A percentile compares a stretch with the other conserved stretches of the same genome.
Conservation (phyloP, 2,329 filamentous ascomycete genomes). For the Xylaria multiplex region DNA sequence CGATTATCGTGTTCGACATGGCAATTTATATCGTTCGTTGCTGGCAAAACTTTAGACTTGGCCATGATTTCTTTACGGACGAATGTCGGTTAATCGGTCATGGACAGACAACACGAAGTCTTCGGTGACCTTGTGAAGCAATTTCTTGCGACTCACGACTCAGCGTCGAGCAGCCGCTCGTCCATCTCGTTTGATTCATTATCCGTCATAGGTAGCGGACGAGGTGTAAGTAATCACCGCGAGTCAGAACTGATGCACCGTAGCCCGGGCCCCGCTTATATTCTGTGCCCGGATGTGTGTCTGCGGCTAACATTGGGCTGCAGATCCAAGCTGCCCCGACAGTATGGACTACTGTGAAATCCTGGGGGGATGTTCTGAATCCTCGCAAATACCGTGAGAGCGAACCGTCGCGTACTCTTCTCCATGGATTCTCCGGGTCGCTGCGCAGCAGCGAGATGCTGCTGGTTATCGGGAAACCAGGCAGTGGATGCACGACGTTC, state of each 20-base stretch:
- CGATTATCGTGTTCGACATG: too few species aligned
- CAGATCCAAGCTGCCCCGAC: constrained; percentile 30
- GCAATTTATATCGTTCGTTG: too few species aligned
- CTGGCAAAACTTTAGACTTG: too few species aligned
- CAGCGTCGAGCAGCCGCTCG: constrained; percentile 15
- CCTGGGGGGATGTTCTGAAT: constrained; percentile 26
- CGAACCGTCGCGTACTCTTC: constrained; percentile 22
- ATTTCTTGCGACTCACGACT: constrained; percentile 4
- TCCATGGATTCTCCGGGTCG: constrained; percentile 28
- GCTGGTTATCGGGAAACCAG: constrained; percentile 41
- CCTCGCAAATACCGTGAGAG: constrained; percentile 18
- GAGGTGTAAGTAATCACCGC: constrained; percentile 12
- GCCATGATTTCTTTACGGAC: too few species aligned
- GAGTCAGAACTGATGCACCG: too few species aligned
- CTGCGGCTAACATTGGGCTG: background rate
- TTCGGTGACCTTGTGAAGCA: constrained; percentile 8
- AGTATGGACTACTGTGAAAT: constrained; percentile 28
- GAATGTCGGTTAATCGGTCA: too few species aligned
- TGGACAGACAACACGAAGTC: too few species aligned
- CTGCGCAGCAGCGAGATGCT: constrained; percentile 40
- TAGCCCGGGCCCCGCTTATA: too few species aligned
- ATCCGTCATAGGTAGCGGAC: constrained; percentile 15
- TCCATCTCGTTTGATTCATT: constrained; percentile 7
- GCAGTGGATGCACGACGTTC: constrained; percentile 43
- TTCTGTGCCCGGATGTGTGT: too few species aligned